phyloP scores from a whole-genome alignment of 179 eudicot genomes.

The Sideroxylon spinosum region DNA sequence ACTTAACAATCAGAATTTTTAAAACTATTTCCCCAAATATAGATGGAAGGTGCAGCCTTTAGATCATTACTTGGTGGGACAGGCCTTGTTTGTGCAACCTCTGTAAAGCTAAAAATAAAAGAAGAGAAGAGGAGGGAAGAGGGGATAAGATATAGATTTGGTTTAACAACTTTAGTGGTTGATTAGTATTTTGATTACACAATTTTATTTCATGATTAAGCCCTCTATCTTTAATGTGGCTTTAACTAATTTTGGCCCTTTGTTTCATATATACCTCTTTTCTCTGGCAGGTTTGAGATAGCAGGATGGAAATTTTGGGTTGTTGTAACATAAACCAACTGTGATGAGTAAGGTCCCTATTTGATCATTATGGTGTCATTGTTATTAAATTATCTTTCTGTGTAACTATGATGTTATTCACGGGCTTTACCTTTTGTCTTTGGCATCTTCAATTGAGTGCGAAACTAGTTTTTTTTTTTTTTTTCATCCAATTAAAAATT shows the following conservation, averaged over 20 bases:
- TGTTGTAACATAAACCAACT: neutral
- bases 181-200: constrained; percentile 3
- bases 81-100: constrained; percentile 7
- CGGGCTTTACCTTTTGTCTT: neutral
- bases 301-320: constrained; percentile 2
- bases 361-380: neutral
- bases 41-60: neutral
- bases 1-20: neutral
- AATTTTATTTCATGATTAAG: neutral
- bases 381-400: neutral
- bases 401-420: neutral
- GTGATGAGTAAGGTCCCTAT: neutral
- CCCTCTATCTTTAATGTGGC: constrained; percentile 6
- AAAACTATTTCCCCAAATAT: neutral
- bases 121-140: too few species aligned
- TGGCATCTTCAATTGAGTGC: neutral
- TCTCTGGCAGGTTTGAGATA: neutral
- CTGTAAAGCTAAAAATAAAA: neutral
- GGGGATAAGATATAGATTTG: neutral
- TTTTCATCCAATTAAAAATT: neutral
- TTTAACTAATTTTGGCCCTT: neutral
- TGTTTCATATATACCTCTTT: neutral
- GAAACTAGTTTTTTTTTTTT: neutral
- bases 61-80: constrained; percentile 8
- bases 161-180: constrained; percentile 15